Evolutionary conservation across 306 rosid genomes (phyloP), one percentile per base, ranked within the genome.

Genomic region (Citrullus colocynthis): DNA sequence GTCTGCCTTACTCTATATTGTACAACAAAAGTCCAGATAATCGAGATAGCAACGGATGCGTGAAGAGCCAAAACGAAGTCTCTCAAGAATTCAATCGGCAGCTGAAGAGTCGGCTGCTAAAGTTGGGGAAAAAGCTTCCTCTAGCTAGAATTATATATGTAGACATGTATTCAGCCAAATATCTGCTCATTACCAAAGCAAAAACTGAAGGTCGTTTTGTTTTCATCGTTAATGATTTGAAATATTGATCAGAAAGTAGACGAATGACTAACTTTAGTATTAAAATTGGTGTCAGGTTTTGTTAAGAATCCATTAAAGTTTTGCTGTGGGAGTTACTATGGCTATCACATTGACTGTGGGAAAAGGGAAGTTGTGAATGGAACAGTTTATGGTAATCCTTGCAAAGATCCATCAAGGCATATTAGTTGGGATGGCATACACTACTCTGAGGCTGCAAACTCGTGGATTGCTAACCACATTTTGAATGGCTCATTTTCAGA

Each of bases 381-480:
- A 82, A 90, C 90, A 1, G 87, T 88, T 36, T 90, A 90, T 84
- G 96, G 96, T 0, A 88, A 83, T 78, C 88, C 91, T 81, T 94
- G 98, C 80, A 73, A 81, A 17, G 84, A 90, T 81, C 95, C 98
- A 81, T 80, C 88, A 67, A 86, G 42, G 81, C 89, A 90, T 81
- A 71, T 94, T 39, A 91, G 90, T 72, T 94, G 97, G 97, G 98
- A 94, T 58, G 97, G 97, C 81, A 89, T 88, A 80, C 98, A 94
- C 77, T 91, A 91, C 83, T 80, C 97, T 77, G 88, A 90, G 85
- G 90, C 94, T 52, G 96, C 96, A 63, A 94, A 94, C 30, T 67
- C 56, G 13, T 84, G 86, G 91, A 45, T 92, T 60, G 85, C 97
- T 45, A 67, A 80, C 28, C 88, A 52, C 41, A 86, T 90, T 82